Evolutionary conservation across 192 early-diverging fungal genomes (phyloP), one percentile per base, ranked within the genome.

Genomic region (Haplosporangium gracile): DNA sequence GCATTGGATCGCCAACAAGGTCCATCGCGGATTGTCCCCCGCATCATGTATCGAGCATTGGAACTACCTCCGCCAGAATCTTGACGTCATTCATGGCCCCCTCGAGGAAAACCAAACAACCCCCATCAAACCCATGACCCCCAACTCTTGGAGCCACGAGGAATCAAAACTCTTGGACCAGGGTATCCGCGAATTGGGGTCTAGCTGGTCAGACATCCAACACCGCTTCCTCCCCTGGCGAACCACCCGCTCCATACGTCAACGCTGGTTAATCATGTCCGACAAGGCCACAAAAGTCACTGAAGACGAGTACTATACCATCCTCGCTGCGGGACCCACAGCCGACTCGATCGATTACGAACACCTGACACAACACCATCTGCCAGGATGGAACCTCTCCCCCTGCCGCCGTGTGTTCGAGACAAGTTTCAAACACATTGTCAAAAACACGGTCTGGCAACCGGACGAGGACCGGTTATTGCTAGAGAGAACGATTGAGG

Each of bases 371-470:
- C 29, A 71, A n/a, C 51, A 45, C 34, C 49, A 65, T 29, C 22
- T 83, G 51, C 82, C 77, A 20, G 82, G 82, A 7, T 85, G 82
- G 82, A 85, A 85, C 0, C 65, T 42, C 1, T 65, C 75, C 5
- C 78, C 83, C 8, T 85, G 83, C 71, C 40, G 75, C 51, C 57
- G 83, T 0, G 63, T 85, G 69, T 80, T 85, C 76, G 83, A 85
- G 18, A 80, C 78, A 0, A 69, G 57, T 0, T 85, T 80, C 63
- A 85, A 85, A 39, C 78, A 85, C 42, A 20, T 80, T 20, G 15
- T 85, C 5, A 11, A 49, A 9, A 70, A 24, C 26, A 85, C 77
- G 4, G 42, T 75, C 26, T 85, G 82, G 82, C 24, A 22, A 39
- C 83, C 83, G 2, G 78, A 85, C 22, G 75, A 80, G 24, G 78